Evolutionary conservation across 2,329 filamentous ascomycete species (phyloP).

Genomic region (Claviceps arundinis): DNA sequence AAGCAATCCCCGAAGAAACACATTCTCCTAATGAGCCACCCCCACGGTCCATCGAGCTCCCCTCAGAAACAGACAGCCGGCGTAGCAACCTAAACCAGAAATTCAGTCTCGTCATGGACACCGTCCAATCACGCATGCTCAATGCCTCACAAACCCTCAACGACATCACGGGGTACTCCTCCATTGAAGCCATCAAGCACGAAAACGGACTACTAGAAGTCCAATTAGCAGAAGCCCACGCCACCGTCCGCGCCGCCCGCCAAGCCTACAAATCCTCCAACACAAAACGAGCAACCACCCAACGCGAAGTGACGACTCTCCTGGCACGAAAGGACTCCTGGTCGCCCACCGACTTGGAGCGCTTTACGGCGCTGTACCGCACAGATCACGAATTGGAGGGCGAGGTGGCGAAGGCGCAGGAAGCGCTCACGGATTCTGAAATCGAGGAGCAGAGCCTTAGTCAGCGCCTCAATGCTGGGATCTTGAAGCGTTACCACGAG

Average conservation of each 20-base stretch:
- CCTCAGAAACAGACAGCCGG: slow-evolving; percentile 20
- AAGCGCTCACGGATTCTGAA: slow-evolving; percentile 62
- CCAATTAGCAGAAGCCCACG: slow-evolving; percentile 45
- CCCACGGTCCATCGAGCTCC: slow-evolving; percentile 13
- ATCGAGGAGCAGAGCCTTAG: slow-evolving; percentile 65
- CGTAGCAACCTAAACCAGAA: slow-evolving; percentile 20
- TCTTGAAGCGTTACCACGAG: slow-evolving; percentile 88
- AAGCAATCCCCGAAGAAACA: neutral
- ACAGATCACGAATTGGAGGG: slow-evolving; percentile 89
- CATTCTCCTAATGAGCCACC: slow-evolving; percentile 1
- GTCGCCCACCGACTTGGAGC: slow-evolving; percentile 75
- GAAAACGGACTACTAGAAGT: slow-evolving; percentile 59
- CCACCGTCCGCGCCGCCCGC: slow-evolving; percentile 57
- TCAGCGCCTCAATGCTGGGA: slow-evolving; percentile 63
- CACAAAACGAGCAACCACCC: slow-evolving; percentile 68
- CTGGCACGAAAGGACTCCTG: slow-evolving; percentile 90
- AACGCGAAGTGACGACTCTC: slow-evolving; percentile 89
- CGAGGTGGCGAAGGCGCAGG: slow-evolving; percentile 58
- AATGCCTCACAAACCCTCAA: slow-evolving; percentile 81
- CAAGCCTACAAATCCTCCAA: slow-evolving; percentile 72
- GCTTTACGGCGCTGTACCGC: slow-evolving; percentile 85
- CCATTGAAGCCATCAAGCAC: slow-evolving; percentile 73
- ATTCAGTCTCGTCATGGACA: slow-evolving; percentile 59
- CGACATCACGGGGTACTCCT: slow-evolving; percentile 84
- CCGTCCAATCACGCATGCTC: slow-evolving; percentile 72